Base-by-base conservation (phyloP, 108 stramenopile genomes). In the Nannochloropsis salina region DNA sequence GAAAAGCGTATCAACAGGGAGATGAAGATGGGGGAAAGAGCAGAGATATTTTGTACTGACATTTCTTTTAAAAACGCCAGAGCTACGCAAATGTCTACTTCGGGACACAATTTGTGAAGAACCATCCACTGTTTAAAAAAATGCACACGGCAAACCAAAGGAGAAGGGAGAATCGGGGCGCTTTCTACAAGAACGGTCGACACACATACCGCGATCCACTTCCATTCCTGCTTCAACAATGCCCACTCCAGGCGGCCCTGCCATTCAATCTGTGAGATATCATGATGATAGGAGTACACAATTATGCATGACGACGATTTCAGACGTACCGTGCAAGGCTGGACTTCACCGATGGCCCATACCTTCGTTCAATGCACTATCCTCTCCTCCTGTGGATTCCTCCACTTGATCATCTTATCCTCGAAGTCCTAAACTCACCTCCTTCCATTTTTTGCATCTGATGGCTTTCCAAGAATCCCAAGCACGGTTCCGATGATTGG, bases 201-300 rank as follows among this genome's bases (percentile, higher is more conserved):
- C 61, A 74, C 20, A 74, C 61, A n/a, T 74, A 74, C 61, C 61
- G n/a, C 61, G n/a, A 74, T 74, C 61, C 61, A 74, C 8, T n/a
- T 74, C 61, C 61, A 74, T n/a, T 74, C 61, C 61, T 74, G 61
- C 61, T 74, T 74, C 4, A 74, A 74, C 61, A 74, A 74, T 15
- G 61, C 3, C 15, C 15, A 74, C n/a, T 74, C 61, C 8, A 74
- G 61, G 20, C n/a, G 15, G 15, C 20, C 61, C 61, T 74, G 61
- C 61, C 61, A 74, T 3, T 15, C 15, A n/a, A 74, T 74, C 61
- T 74, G n/a, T 8, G 3, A 74, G n/a, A 6, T 0, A 6, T n/a
- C n/a, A 3, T n/a, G 20, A 2, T 74, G 15, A n/a, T 1, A 74
- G 15, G 15, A n/a, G 61, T 74, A 74, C 3, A 74, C 31, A 31